phyloP scores from a whole-genome alignment of 2,329 filamentous ascomycete species.

The Aspergillus sp. region DNA sequence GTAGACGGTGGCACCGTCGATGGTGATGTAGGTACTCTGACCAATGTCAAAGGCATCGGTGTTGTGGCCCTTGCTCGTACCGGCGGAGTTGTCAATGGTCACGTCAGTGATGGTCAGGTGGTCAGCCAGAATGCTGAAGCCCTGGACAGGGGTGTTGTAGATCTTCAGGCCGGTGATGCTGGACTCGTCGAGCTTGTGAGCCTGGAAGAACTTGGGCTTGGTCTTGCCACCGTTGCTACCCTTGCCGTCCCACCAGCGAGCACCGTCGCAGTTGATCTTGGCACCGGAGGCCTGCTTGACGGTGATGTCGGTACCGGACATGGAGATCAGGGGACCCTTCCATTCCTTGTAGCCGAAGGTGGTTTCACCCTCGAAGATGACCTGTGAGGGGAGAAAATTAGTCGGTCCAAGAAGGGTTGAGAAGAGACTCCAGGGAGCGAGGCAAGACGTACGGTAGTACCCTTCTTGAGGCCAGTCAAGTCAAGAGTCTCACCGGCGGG shows the following conservation, averaged over 20 bases:
- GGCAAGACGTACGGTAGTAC: constrained; percentile 30
- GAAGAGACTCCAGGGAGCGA: no score
- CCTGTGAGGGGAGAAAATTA: constrained; percentile 26
- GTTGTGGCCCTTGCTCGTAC: constrained; percentile 53
- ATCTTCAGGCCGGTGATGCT: constrained; percentile 34
- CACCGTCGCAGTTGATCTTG: constrained; percentile 58
- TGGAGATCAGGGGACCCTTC: constrained; percentile 63
- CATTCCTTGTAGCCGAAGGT: constrained; percentile 68
- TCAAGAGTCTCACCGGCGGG: constrained; percentile 42
- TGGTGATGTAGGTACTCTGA: constrained; percentile 51
- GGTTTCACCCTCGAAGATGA: constrained; percentile 67
- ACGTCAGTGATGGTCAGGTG: constrained; percentile 54
- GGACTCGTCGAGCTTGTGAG: constrained; percentile 35
- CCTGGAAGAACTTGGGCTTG: constrained; percentile 66
- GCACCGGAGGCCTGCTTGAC: constrained; percentile 50
- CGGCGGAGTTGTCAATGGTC: constrained; percentile 60
- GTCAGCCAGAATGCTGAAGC: constrained; percentile 47
- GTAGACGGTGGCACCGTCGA: constrained; percentile 55
- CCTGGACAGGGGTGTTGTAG: constrained; percentile 39
- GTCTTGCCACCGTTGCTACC: constrained; percentile 62
- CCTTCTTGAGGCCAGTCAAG: constrained; percentile 34
- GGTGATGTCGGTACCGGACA: constrained; percentile 59
- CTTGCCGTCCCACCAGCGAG: constrained; percentile 63
- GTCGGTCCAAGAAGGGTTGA: no score
- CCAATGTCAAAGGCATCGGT: constrained; percentile 63